phyloP scores from a whole-genome alignment of 106 monocot genomes.

The Posidonia australis region DNA sequence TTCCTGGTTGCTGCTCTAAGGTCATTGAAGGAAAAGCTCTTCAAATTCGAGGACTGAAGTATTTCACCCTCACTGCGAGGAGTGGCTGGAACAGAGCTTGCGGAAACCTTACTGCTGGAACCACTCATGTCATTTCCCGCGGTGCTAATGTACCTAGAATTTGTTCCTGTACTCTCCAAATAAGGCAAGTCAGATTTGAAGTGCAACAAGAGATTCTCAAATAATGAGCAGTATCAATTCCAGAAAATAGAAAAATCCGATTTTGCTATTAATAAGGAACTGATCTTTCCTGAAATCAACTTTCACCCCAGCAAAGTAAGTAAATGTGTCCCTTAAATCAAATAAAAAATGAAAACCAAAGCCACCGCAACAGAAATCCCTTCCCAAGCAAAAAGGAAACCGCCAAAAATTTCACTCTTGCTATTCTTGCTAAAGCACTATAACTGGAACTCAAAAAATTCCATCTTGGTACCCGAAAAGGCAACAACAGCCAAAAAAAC shows the following conservation, averaged over 20 bases:
- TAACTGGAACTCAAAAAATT: too few species aligned
- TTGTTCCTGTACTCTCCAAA: background rate
- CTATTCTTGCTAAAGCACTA: too few species aligned
- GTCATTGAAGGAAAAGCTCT: constrained; percentile 19
- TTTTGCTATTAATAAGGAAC: too few species aligned
- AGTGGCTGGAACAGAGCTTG: constrained; percentile 9
- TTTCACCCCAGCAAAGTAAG: too few species aligned
- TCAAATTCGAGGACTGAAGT: constrained; percentile 18
- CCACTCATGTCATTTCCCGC: constrained; percentile 5
- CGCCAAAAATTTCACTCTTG: too few species aligned
- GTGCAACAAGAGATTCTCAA: background rate
- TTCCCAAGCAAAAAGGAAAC: too few species aligned
- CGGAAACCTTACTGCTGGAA: constrained; percentile 10
- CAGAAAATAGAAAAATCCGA: background rate
- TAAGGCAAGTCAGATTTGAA: background rate
- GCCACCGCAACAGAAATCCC: too few species aligned
- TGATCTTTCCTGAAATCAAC: too few species aligned
- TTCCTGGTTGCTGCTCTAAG: constrained; percentile 24
- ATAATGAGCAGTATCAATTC: background rate
- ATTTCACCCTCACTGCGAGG: constrained; percentile 22
- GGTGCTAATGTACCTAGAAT: constrained; percentile 5
- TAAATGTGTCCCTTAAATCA: too few species aligned
- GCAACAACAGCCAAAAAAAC: background rate
- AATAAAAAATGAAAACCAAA: too few species aligned
- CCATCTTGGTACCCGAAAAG: background rate